Conservation (phyloP, 2,329 filamentous ascomycete species). For the Penicillium sp. region DNA sequence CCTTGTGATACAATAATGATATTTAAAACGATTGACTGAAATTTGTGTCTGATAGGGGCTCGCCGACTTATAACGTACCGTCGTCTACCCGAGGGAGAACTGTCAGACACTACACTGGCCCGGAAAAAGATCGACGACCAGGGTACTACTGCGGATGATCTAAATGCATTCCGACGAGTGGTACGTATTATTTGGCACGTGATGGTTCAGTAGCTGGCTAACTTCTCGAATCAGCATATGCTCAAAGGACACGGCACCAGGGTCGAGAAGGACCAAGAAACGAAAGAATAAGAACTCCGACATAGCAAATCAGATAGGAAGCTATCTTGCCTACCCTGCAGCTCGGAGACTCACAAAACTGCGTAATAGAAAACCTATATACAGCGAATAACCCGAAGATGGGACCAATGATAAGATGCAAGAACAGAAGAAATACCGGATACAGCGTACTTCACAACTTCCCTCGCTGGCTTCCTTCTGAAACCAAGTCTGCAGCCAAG, state of each 20-base stretch:
- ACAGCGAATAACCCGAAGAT: not conserved
- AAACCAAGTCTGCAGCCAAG: conserved; percentile 23
- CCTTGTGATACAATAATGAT: not conserved
- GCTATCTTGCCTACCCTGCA: not conserved
- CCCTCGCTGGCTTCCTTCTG: conserved; percentile 11
- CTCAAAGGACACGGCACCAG: conserved; percentile 7
- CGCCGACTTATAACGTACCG: conserved; percentile 83
- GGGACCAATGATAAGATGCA: not conserved
- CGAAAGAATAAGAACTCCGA: not conserved
- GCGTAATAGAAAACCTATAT: not conserved
- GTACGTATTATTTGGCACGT: conserved; percentile 18
- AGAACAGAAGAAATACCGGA: not conserved
- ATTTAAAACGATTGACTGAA: not conserved
- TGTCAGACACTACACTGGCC: conserved; percentile 30
- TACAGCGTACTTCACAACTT: conserved; percentile 20
- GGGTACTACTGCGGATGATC: conserved; percentile 59
- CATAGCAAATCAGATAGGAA: not conserved
- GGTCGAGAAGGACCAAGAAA: not conserved
- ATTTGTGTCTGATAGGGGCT: conserved; percentile 60
- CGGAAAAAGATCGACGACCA: conserved; percentile 34
- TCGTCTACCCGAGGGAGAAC: conserved; percentile 59
- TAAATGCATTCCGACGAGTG: conserved; percentile 65
- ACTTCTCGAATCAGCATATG: conserved; percentile 3
- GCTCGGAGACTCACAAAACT: not conserved
- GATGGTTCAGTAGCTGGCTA: not conserved